Percentiles rank a stretch among this genome's conserved stretches.
Evolutionary conservation across 345 rosid genomes (phyloP).

Genomic region (Citrus glauca): DNA sequence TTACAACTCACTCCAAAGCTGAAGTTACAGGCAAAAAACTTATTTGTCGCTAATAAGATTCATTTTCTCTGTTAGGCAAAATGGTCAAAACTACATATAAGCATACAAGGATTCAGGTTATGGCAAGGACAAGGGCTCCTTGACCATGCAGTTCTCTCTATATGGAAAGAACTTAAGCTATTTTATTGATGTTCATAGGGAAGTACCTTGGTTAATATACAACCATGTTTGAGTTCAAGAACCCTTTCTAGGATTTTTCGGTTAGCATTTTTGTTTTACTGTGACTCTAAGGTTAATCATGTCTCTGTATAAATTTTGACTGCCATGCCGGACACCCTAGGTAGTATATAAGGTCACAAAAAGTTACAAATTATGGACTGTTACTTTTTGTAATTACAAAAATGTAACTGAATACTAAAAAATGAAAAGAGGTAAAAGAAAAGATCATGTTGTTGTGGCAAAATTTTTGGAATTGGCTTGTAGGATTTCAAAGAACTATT

Average conservation of each 20-base stretch:
- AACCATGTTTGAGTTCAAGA: not conserved
- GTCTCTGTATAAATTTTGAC: not conserved
- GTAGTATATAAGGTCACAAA: not conserved
- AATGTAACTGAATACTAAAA: not conserved
- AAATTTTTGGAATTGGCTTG: not conserved
- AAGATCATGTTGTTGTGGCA: not conserved
- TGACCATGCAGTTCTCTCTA: not conserved
- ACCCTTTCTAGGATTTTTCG: not conserved
- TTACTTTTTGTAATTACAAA: not conserved
- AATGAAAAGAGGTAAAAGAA: not conserved
- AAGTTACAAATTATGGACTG: not conserved
- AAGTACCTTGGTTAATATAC: not conserved
- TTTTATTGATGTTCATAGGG: not conserved
- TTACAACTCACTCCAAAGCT: not conserved
- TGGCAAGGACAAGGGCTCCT: not conserved
- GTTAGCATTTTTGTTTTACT: not conserved
- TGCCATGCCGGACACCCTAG: not conserved
- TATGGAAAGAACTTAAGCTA: not conserved
- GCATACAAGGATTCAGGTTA: not conserved
- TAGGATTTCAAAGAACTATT: not conserved
- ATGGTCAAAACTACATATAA: not conserved
- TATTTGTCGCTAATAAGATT: not conserved
- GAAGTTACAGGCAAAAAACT: not conserved
- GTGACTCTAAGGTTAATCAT: not conserved
- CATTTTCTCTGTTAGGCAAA: not conserved